phyloP scores from a whole-genome alignment of 225 moss, liverwort and hornwort genomes.

The Physcomitrellopsis africana region DNA sequence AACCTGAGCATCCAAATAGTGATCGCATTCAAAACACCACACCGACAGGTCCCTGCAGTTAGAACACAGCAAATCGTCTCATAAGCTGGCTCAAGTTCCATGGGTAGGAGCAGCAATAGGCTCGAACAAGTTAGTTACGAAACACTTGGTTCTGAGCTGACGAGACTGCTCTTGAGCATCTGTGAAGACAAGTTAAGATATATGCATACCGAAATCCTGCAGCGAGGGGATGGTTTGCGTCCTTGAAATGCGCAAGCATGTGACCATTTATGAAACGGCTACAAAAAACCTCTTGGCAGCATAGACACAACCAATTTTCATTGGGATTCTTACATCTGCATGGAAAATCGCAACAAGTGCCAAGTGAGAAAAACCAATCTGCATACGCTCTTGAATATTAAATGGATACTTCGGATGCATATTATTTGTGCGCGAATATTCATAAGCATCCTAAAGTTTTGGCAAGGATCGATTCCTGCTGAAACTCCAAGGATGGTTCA shows the following conservation, averaged over 20 bases:
- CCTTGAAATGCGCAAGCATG: constrained; percentile 65
- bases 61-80: constrained; percentile 15
- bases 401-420: not conserved
- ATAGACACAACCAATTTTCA: constrained; percentile 68
- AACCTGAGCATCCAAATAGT: constrained; percentile 72
- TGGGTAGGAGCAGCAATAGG: not conserved
- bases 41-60: constrained; percentile 65
- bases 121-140: not conserved
- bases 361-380: constrained; percentile 12
- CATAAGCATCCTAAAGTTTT: not conserved
- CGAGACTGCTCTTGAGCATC: not conserved
- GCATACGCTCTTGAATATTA: not conserved
- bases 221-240: constrained; percentile 56
- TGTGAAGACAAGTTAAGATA: not conserved
- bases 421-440: not conserved
- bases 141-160: not conserved
- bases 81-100: constrained; percentile 17
- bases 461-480: not conserved
- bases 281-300: constrained; percentile 58
- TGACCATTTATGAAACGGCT: constrained; percentile 68
- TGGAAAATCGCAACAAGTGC: not conserved
- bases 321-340: constrained; percentile 59
- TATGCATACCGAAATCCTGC: constrained; percentile 49
- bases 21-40: constrained; percentile 71
- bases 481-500: not conserved